Evolutionary conservation across 257 asterid genomes (phyloP).

Genomic region (Solanum megistacrolobum): DNA sequence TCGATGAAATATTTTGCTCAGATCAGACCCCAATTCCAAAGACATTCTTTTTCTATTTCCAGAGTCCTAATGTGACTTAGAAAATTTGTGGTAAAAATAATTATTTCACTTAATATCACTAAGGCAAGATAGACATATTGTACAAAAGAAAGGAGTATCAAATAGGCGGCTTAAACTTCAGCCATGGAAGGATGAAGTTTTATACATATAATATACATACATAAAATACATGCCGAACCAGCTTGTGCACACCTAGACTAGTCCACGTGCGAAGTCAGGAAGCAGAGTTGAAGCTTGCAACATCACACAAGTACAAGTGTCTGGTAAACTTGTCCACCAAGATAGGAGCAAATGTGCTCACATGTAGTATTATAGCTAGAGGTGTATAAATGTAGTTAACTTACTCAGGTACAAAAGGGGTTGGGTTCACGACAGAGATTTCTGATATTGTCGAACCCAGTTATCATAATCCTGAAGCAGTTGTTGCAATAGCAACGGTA

Average conservation of each 20-base stretch:
- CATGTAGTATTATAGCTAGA: not conserved
- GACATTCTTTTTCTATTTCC: not conserved
- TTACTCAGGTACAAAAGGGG: not conserved
- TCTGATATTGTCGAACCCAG: slow-evolving; percentile 41
- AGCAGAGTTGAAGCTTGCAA: not conserved
- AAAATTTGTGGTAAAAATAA: not conserved
- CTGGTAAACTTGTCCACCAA: not conserved
- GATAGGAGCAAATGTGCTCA: not conserved
- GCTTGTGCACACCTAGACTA: not conserved
- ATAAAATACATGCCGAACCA: not conserved
- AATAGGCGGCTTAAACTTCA: not conserved
- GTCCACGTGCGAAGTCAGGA: not conserved
- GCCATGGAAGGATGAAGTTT: not conserved
- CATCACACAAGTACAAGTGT: not conserved
- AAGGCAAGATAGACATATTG: not conserved
- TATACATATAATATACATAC: not conserved
- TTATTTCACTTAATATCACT: not conserved
- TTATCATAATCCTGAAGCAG: slow-evolving; percentile 50
- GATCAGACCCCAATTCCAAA: not conserved
- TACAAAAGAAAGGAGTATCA: not conserved
- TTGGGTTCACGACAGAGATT: not conserved
- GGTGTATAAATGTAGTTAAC: not conserved
- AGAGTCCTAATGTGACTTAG: not conserved
- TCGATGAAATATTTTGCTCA: not conserved
- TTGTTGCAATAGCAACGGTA: slow-evolving; percentile 60